Percentiles rank a stretch among this genome's conserved stretches.
Conservation (phyloP, 1,139 yeast genomes). For the Pichia sp. region DNA sequence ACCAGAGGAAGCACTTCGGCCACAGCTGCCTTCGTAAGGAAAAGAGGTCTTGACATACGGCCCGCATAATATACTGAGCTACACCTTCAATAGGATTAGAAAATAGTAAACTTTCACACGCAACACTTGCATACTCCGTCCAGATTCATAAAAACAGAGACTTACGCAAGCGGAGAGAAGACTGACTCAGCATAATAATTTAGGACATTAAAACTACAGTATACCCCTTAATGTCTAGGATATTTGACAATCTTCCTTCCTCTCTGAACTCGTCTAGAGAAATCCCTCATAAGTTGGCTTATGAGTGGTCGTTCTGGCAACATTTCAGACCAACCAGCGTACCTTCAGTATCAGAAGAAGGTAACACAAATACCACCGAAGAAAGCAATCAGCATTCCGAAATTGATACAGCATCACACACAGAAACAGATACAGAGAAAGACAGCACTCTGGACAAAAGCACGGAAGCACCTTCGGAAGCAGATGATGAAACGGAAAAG, state of each 20-base stretch:
- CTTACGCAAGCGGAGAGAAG: background rate
- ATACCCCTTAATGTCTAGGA: constrained; percentile 11
- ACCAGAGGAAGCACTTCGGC: background rate
- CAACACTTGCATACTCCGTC: no score
- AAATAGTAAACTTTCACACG: no score
- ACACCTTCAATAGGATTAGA: background rate
- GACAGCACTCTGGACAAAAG: background rate
- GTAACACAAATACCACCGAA: background rate
- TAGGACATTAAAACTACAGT: background rate
- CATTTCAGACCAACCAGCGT: constrained; percentile 16
- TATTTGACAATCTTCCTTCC: constrained; percentile 11
- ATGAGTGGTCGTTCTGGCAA: constrained; percentile 26
- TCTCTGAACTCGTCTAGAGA: background rate
- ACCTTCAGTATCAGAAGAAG: background rate
- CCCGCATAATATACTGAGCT: background rate
- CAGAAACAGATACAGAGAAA: background rate
- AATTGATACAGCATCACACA: background rate
- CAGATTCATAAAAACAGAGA: background rate
- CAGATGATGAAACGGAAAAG: constrained; percentile 1
- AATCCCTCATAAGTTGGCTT: constrained; percentile 18
- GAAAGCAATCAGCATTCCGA: background rate
- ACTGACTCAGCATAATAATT: background rate
- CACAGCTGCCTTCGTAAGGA: background rate
- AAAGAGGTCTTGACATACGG: background rate
- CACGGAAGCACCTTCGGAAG: background rate